Evolutionary conservation across 805 yeast genomes (phyloP).

Genomic region (Schwanniomyces pseudopolymorphus): DNA sequence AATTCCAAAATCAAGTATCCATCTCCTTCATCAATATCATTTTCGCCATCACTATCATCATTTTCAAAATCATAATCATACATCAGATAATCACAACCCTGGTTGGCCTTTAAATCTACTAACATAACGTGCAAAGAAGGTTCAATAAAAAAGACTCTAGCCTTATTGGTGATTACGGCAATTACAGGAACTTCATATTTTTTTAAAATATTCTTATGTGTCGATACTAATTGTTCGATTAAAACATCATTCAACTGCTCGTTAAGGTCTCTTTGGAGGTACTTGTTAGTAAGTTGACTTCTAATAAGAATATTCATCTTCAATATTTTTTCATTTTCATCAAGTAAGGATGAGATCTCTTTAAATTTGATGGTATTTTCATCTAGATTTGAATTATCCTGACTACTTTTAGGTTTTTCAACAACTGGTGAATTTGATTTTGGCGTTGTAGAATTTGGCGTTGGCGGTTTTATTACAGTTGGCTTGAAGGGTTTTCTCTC

Average conservation of each 20-base stretch:
- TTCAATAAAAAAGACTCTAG: constrained; percentile 42
- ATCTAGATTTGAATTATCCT: neutral
- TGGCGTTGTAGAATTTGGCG: neutral
- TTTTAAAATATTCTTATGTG: constrained; percentile 19
- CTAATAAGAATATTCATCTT: constrained; percentile 40
- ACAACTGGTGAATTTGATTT: neutral
- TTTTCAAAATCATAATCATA: constrained; percentile 74
- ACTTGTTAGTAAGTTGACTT: constrained; percentile 31
- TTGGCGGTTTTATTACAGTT: neutral
- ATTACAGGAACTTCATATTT: constrained; percentile 28
- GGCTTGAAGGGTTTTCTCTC: neutral
- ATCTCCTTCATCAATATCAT: constrained; percentile 38
- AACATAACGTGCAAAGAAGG: constrained; percentile 30
- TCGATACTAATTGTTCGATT: constrained; percentile 31
- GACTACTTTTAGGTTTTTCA: neutral
- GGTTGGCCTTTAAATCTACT: constrained; percentile 42
- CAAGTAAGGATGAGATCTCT: constrained; percentile 32
- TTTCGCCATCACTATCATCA: constrained; percentile 18
- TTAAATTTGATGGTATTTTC: constrained; percentile 23
- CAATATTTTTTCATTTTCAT: constrained; percentile 36
- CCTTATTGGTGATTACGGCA: constrained; percentile 39
- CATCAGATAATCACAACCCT: constrained; percentile 60
- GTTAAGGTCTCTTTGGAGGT: constrained; percentile 14
- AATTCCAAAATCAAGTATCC: constrained; percentile 70
- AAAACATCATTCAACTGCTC: constrained; percentile 27